phyloP scores from a whole-genome alignment of 352 stramenopile genomes.

The Vaucheria bursata region DNA sequence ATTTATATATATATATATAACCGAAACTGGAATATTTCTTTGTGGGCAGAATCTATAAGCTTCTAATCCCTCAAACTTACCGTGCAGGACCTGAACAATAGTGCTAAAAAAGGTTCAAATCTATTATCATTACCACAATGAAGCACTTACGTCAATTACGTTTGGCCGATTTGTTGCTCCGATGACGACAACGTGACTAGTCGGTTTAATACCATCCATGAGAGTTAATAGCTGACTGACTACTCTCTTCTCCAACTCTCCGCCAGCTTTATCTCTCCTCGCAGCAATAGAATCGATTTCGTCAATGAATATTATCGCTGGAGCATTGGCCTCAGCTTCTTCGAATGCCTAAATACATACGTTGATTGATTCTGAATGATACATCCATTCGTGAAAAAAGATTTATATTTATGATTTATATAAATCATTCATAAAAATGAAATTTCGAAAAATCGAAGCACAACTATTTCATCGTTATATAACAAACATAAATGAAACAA shows the following conservation, averaged over 20 bases:
- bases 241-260: slow-evolving; percentile 92
- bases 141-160: slow-evolving; percentile 60
- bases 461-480: background rate
- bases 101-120: too few relatives aligned
- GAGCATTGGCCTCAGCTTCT: slow-evolving; percentile 81
- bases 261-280: slow-evolving; percentile 76
- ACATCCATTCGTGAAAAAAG: too few relatives aligned
- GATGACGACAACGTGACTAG: slow-evolving; percentile 66
- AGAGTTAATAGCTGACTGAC: slow-evolving; percentile 87
- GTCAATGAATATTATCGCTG: slow-evolving; percentile 96
- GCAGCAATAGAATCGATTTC: slow-evolving; percentile 93
- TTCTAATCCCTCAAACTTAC: too few relatives aligned
- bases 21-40: too few relatives aligned
- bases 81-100: too few relatives aligned
- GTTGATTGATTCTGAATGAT: too few relatives aligned
- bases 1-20: too few relatives aligned
- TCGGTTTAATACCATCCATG: slow-evolving; percentile 78
- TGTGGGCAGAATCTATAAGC: too few relatives aligned
- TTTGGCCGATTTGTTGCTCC: slow-evolving; percentile 65
- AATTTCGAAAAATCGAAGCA: background rate
- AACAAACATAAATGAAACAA: background rate
- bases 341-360: slow-evolving; percentile 83
- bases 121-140: too few relatives aligned
- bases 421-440: too few relatives aligned
- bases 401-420: too few relatives aligned